These are phyloP conservation scores for Phoma sp. DNA, from an alignment of 2,329 filamentous ascomycete genomes.

Conservation along the genomic window DNA sequence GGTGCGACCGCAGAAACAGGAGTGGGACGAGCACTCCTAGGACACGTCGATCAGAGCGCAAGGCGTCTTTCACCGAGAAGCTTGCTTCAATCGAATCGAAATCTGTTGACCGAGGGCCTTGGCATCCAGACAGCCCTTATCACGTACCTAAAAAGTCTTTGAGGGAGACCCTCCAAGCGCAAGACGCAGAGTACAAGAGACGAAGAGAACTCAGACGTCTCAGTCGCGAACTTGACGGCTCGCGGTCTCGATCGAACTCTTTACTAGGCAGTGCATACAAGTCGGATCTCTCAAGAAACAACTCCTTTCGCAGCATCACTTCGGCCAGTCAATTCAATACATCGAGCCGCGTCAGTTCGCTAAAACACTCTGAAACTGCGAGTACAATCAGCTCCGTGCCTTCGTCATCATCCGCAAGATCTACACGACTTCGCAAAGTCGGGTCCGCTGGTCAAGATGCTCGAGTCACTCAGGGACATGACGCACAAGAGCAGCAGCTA, in stretches of 20 bases:
- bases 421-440: conserved; percentile 17
- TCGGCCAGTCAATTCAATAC: not conserved
- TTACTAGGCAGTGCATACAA: conserved; percentile 13
- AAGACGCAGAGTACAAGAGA: conserved; percentile 12
- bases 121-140: conserved; percentile 11
- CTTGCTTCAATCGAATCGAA: conserved; percentile 11
- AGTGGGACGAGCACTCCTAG: conserved; percentile 1
- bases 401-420: conserved; percentile 15
- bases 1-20: not conserved
- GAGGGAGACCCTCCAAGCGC: conserved; percentile 5
- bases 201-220: conserved; percentile 9
- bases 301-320: conserved; percentile 9
- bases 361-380: conserved; percentile 14
- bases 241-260: conserved; percentile 24
- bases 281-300: conserved; percentile 11
- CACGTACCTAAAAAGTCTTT: conserved; percentile 15
- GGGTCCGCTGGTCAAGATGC: conserved; percentile 29
- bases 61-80: conserved; percentile 6
- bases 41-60: conserved; percentile 4
- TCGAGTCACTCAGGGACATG: conserved; percentile 43
- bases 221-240: conserved; percentile 32
- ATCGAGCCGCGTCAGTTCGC: conserved; percentile 1
- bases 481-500: conserved; percentile 42
- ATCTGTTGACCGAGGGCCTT: conserved; percentile 10
- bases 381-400: conserved; percentile 18